A percentile compares a stretch with the other conserved stretches of the same genome.
Conservation (phyloP, 129 eudicot species). For the Arctium lappa region DNA sequence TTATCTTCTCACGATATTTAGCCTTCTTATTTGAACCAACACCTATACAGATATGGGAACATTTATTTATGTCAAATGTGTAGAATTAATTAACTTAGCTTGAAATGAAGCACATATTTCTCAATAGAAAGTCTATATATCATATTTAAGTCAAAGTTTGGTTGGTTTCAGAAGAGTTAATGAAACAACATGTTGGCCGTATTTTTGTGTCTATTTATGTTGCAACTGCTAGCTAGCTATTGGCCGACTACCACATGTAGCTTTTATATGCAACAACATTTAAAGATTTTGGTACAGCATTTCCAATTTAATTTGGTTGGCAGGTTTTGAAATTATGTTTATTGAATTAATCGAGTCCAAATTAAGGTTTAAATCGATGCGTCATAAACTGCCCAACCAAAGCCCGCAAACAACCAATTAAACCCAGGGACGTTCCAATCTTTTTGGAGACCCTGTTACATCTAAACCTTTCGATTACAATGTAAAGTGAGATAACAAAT, state of each 20-base stretch:
- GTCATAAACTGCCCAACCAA: too few relatives aligned
- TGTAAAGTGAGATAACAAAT: too few relatives aligned
- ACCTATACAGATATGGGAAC: neutral
- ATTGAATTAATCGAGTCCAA: neutral
- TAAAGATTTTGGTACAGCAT: neutral
- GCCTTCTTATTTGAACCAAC: too few relatives aligned
- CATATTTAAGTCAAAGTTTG: slow-evolving; percentile 13
- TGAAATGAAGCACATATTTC: neutral
- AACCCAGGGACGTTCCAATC: too few relatives aligned
- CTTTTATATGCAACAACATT: neutral
- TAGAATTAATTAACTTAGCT: too few relatives aligned
- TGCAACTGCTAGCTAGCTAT: slow-evolving; percentile 11
- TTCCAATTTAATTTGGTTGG: slow-evolving; percentile 15
- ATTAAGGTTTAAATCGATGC: neutral
- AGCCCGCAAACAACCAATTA: too few relatives aligned
- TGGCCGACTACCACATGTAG: slow-evolving; percentile 11
- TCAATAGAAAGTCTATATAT: too few relatives aligned
- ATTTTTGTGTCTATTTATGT: neutral
- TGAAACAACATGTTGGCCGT: neutral
- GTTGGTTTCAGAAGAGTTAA: neutral
- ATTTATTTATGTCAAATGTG: neutral
- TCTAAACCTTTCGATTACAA: too few relatives aligned
- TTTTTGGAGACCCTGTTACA: too few relatives aligned
- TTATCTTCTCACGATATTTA: too few relatives aligned
- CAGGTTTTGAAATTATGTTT: neutral